Conservation (phyloP, 2,329 filamentous ascomycete species). For the Knoxdaviesia proteae region DNA sequence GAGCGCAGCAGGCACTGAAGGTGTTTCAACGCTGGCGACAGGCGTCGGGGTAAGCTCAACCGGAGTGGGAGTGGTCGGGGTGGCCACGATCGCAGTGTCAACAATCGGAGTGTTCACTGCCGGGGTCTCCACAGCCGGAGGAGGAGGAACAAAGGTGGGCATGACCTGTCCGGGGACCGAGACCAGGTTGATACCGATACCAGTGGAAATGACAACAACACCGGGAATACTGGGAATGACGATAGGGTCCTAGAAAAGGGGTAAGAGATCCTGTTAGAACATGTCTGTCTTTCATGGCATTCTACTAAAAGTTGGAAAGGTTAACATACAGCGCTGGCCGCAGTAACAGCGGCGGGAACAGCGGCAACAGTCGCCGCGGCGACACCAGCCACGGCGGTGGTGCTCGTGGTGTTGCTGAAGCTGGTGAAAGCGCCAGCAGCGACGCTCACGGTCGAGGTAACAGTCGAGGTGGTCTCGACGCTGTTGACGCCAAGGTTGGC, state of each 20-base stretch:
- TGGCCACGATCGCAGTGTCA: no score
- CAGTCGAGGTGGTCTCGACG: not conserved
- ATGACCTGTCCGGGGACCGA: slow-evolving; percentile 1
- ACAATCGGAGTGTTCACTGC: no score
- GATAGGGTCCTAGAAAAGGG: no score
- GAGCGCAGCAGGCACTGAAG: no score
- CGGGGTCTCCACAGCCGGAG: not conserved
- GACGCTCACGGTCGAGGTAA: slow-evolving; percentile 1
- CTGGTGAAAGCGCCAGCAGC: not conserved
- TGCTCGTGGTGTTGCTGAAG: not conserved
- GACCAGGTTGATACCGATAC: slow-evolving; percentile 1
- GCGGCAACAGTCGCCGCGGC: not conserved
- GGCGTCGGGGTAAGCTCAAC: no score
- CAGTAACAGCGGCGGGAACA: slow-evolving; percentile 1
- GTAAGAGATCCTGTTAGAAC: no score
- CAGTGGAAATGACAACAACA: not conserved
- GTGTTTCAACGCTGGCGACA: no score
- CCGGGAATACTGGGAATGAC: no score
- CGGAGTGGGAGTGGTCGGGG: no score
- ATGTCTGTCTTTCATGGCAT: no score
- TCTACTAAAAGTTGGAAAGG: no score
- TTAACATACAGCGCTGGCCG: not conserved
- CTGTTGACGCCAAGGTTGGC: not conserved
- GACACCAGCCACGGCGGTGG: not conserved
- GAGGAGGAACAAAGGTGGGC: slow-evolving; percentile 1